phyloP scores from a whole-genome alignment of 768 basidiomycete genomes.

The Leucocoprinus sp. region DNA sequence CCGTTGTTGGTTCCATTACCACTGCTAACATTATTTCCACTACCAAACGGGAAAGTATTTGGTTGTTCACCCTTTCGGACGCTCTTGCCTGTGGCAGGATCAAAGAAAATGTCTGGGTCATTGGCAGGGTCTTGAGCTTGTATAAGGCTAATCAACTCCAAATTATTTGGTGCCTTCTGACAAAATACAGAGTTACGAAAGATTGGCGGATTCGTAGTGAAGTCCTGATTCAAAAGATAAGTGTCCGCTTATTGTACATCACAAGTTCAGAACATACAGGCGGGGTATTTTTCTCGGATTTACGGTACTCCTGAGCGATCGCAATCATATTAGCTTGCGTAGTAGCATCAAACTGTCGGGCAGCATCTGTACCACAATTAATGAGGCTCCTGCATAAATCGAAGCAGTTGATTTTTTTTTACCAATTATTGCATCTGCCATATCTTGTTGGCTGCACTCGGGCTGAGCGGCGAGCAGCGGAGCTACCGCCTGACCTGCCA shows the following conservation, averaged over 20 bases:
- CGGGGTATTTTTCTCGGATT: slow-evolving; percentile 53
- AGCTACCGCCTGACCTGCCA: slow-evolving; percentile 41
- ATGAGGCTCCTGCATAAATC: not conserved
- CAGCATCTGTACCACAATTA: slow-evolving; percentile 30
- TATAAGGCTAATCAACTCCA: slow-evolving; percentile 39
- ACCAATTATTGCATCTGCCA: slow-evolving; percentile 52
- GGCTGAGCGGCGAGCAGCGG: slow-evolving; percentile 44
- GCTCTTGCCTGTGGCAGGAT: slow-evolving; percentile 30
- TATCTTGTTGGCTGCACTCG: slow-evolving; percentile 50
- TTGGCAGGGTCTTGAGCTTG: slow-evolving; percentile 48
- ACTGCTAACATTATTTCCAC: slow-evolving; percentile 7
- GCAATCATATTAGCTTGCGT: slow-evolving; percentile 45
- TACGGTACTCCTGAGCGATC: slow-evolving; percentile 44
- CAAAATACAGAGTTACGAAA: slow-evolving; percentile 51
- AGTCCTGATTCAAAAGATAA: slow-evolving; percentile 29
- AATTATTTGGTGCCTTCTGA: slow-evolving; percentile 42
- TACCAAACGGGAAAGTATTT: slow-evolving; percentile 40
- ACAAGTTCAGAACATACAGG: slow-evolving; percentile 27
- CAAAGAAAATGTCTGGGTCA: slow-evolving; percentile 44
- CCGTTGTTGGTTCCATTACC: not conserved
- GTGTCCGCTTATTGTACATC: not conserved
- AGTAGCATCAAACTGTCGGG: slow-evolving; percentile 41
- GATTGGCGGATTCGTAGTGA: slow-evolving; percentile 41
- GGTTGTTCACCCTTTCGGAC: slow-evolving; percentile 40
- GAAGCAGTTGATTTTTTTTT: slow-evolving; percentile 13